A percentile compares a stretch with the other conserved stretches of the same genome.
These are phyloP conservation scores for Orbilia javanica DNA, from an alignment of 2,329 filamentous ascomycete species.

Conservation along the genomic window DNA sequence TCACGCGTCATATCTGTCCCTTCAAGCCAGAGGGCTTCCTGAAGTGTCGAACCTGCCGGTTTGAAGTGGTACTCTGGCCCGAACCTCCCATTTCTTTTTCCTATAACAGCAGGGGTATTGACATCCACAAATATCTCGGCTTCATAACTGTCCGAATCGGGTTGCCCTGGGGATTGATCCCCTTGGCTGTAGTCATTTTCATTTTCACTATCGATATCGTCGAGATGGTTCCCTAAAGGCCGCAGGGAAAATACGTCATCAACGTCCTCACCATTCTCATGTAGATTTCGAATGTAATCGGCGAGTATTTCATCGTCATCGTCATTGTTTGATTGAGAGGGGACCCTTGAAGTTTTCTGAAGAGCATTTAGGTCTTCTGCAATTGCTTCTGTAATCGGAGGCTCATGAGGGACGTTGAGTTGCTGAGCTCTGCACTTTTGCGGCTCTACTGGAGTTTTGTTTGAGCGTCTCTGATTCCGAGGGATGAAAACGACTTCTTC, in stretches of 20 bases:
- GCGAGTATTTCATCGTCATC: slow-evolving; percentile 32
- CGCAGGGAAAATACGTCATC: slow-evolving; percentile 13
- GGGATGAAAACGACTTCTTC: slow-evolving; percentile 52
- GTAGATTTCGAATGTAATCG: slow-evolving; percentile 46
- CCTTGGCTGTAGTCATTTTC: neutral
- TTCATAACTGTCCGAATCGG: neutral
- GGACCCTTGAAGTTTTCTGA: neutral
- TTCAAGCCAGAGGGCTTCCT: slow-evolving; percentile 48
- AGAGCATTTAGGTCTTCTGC: neutral
- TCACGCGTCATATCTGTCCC: slow-evolving; percentile 34
- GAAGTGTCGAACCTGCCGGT: slow-evolving; percentile 30
- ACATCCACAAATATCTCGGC: slow-evolving; percentile 5
- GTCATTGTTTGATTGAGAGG: neutral
- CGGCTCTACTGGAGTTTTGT: neutral
- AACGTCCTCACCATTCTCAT: slow-evolving; percentile 32
- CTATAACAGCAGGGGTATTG: slow-evolving; percentile 18
- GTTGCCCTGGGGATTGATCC: neutral
- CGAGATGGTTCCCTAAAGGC: slow-evolving; percentile 18
- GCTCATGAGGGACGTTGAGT: neutral
- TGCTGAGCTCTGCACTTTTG: neutral
- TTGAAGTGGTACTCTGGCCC: slow-evolving; percentile 47
- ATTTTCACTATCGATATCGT: slow-evolving; percentile 5
- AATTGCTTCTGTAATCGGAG: too few relatives aligned
- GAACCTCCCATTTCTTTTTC: slow-evolving; percentile 10
- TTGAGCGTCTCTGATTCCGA: slow-evolving; percentile 30